Evolutionary conservation across 768 basidiomycete genomes (phyloP).

Genomic region (Tylopilus balloui): DNA sequence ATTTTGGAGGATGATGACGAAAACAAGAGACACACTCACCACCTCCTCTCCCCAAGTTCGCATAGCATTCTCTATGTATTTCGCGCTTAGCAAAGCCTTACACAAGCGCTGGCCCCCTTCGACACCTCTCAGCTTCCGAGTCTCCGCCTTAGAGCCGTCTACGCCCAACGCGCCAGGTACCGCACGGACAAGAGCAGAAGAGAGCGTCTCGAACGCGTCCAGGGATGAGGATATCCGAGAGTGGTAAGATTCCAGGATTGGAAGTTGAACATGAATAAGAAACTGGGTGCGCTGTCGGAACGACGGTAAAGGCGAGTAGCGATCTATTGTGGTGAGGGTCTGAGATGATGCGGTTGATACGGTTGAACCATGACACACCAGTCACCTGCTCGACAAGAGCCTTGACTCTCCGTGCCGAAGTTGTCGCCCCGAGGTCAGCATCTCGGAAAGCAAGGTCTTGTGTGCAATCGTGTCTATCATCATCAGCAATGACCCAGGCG

Average conservation of each 20-base stretch:
- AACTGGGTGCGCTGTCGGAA: slow-evolving; percentile 78
- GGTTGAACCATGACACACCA: slow-evolving; percentile 41
- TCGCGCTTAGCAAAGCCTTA: slow-evolving; percentile 81
- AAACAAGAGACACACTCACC: slow-evolving; percentile 43
- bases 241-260: slow-evolving; percentile 74
- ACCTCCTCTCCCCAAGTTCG: slow-evolving; percentile 85
- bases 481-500: slow-evolving; percentile 82
- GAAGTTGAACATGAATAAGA: slow-evolving; percentile 79
- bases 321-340: slow-evolving; percentile 47
- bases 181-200: slow-evolving; percentile 80
- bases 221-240: slow-evolving; percentile 76
- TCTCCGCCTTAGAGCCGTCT: slow-evolving; percentile 40
- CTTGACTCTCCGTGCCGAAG: slow-evolving; percentile 79
- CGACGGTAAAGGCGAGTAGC: slow-evolving; percentile 83
- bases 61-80: slow-evolving; percentile 66
- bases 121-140: slow-evolving; percentile 68
- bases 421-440: slow-evolving; percentile 61
- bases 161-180: slow-evolving; percentile 88
- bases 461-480: slow-evolving; percentile 46
- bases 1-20: neutral
- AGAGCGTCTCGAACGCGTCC: slow-evolving; percentile 91
- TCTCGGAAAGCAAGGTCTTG: slow-evolving; percentile 17
- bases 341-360: neutral
- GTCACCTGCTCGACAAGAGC: slow-evolving; percentile 90
- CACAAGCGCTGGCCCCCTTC: slow-evolving; percentile 80